Base-by-base conservation (phyloP, 139 green algal genomes). In the Chlorella sp. region DNA sequence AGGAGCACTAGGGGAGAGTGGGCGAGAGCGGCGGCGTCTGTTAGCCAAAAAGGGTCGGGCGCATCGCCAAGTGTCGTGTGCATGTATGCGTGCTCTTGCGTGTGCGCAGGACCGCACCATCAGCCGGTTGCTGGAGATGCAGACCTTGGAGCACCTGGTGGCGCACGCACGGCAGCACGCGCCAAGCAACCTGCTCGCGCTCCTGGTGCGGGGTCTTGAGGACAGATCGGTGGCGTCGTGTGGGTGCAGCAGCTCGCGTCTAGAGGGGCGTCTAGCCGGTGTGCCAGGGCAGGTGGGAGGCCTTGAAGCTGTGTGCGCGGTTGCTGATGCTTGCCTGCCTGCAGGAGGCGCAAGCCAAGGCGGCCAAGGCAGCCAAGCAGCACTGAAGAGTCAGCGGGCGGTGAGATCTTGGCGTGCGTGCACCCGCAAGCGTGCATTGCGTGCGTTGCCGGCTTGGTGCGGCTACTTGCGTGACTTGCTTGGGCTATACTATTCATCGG, bases 41-140 rank as follows among this genome's bases (percentile, higher is more conserved):
- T 64, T 64, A 31, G 55, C 17, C 4, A 4, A 64, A 64, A 64
- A 17, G 42, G 42, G 17, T 17, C 10, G 10, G 42, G 42, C 42
- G 42, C 17, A 24, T 55, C 42, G 17, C 10, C 42, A 55, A 55
- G 42, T 17, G 10, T 17, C 42, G 42, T 55, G 10, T 55, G 42
- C 42, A 55, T 55, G 42, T 55, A 55, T 55, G 42, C 42, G 10
- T 55, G 42, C n/a, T n/a, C 17, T 17, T 55, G 42, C 42, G 10
- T 55, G 42, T 55, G 42, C 17, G 5, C 77, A 85, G 76, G 91
- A 97, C 49, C 89, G 93, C 75, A 92, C 89, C 55, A 87, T 98
- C 51, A 93, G 80, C 75, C 84, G 94, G 10, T 81, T 98, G 67
- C 93, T 81, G 4, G 94, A 98, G 83, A 98, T 98, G 94, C 87